A percentile compares a stretch with the other conserved stretches of the same genome.
phyloP scores from a whole-genome alignment of 352 stramenopile genomes.

The Globisporangium cederbergense region DNA sequence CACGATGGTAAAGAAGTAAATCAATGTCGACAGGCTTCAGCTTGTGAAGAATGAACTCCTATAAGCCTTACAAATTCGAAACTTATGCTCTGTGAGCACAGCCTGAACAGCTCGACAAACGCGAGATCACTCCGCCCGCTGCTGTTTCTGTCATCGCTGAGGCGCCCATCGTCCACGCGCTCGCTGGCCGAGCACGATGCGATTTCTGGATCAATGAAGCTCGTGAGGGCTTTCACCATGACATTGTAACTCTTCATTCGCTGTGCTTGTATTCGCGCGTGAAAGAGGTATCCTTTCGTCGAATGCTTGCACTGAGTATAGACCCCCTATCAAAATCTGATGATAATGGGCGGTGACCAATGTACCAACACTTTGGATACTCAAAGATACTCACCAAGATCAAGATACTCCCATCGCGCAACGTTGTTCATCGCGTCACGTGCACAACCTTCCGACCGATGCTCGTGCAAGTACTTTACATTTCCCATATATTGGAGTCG shows the following conservation, averaged over 20 bases:
- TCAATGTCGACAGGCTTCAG: not conserved
- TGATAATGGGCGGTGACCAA: no score
- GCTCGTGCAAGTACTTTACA: no score
- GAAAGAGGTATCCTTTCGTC: not conserved
- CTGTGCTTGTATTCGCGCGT: not conserved
- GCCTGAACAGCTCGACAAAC: not conserved
- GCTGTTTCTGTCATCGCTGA: not conserved
- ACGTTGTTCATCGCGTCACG: no score
- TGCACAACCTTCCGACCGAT: no score
- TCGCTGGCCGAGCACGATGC: not conserved
- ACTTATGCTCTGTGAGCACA: not conserved
- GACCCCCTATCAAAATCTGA: no score
- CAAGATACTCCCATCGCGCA: no score
- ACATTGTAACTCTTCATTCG: not conserved
- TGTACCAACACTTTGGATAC: no score
- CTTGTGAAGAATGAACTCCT: not conserved
- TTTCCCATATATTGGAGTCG: no score
- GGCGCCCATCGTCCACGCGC: not conserved
- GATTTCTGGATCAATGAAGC: not conserved
- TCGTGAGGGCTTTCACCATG: not conserved
- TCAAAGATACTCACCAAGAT: no score
- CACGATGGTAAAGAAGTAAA: slow-evolving; percentile 3
- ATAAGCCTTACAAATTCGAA: not conserved
- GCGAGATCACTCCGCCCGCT: not conserved
- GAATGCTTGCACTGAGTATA: not conserved